A percentile compares a stretch with the other conserved stretches of the same genome.
Evolutionary conservation across 2,329 filamentous ascomycete species (phyloP).

Genomic region (Diaporthe humulicola): DNA sequence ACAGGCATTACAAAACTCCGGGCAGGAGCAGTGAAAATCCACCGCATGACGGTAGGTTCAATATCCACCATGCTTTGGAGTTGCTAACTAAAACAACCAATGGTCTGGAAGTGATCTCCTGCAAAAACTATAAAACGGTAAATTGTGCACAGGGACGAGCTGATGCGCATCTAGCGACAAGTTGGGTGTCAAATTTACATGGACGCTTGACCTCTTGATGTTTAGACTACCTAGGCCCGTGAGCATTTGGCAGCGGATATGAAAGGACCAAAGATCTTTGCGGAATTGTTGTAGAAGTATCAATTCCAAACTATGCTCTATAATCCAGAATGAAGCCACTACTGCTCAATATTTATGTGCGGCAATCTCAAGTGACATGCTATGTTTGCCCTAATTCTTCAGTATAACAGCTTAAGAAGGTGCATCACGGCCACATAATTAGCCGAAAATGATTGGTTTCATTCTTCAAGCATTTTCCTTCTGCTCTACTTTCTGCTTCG

Average conservation of each 20-base stretch:
- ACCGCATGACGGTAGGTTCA: background rate
- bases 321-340: background rate
- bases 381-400: background rate
- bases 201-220: background rate
- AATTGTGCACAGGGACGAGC: background rate
- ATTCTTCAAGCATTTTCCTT: constrained; percentile 4
- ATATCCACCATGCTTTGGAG: background rate
- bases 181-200: background rate
- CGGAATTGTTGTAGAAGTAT: background rate
- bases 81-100: background rate
- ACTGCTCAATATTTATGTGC: background rate
- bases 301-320: background rate
- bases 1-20: constrained; percentile 4
- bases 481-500: constrained; percentile 6
- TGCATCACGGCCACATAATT: background rate
- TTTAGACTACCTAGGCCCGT: background rate
- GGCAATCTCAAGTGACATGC: background rate
- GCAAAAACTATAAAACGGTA: background rate
- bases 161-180: background rate
- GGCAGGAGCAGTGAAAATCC: background rate
- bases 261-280: background rate
- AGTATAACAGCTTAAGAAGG: background rate
- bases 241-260: background rate
- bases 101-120: background rate
- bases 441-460: background rate